These are phyloP conservation scores for Cutaneotrichosporon sp. DNA, from an alignment of 1,284 basidiomycete species.

Conservation along the genomic window DNA sequence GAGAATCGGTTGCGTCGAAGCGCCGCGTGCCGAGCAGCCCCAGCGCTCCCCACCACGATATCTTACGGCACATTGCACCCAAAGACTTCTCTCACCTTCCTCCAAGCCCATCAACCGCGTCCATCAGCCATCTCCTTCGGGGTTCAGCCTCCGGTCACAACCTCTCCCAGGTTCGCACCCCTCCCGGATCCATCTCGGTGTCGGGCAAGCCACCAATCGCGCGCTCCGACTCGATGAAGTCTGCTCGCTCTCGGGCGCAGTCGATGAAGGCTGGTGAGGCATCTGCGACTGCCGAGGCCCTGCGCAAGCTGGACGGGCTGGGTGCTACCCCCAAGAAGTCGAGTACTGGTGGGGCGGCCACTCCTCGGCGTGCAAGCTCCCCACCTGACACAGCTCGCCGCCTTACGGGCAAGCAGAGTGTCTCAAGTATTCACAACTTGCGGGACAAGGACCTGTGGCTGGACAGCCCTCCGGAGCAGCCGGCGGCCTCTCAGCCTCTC, in stretches of 20 bases:
- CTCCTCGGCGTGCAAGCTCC: conserved; percentile 52
- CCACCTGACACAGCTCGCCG: conserved; percentile 53
- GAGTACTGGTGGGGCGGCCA: conserved; percentile 39
- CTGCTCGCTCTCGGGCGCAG: conserved; percentile 14
- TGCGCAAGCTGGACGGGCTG: conserved; percentile 91
- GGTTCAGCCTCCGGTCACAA: conserved; percentile 57
- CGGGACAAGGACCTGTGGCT: conserved; percentile 27
- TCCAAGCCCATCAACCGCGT: conserved; percentile 78
- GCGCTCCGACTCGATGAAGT: conserved; percentile 24
- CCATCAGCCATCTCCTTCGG: conserved; percentile 77
- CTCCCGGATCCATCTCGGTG: conserved; percentile 46
- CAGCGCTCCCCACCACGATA: conserved; percentile 48
- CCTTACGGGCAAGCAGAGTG: conserved; percentile 13
- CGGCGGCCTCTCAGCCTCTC: not conserved
- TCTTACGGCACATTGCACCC: conserved; percentile 55
- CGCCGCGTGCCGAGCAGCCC: conserved; percentile 29
- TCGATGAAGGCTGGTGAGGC: conserved; percentile 55
- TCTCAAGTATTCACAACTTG: conserved; percentile 14
- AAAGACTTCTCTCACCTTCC: conserved; percentile 84
- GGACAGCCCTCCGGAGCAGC: conserved; percentile 1
- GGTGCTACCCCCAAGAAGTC: conserved; percentile 63
- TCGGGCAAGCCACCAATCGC: conserved; percentile 9
- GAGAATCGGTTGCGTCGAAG: conserved; percentile 8
- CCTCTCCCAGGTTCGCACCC: conserved; percentile 48
- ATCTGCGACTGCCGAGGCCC: conserved; percentile 83